Evolutionary conservation across 2,329 filamentous ascomycete species (phyloP), one percentile per base, ranked within the genome.

Genomic region (Piedraia hortae): DNA sequence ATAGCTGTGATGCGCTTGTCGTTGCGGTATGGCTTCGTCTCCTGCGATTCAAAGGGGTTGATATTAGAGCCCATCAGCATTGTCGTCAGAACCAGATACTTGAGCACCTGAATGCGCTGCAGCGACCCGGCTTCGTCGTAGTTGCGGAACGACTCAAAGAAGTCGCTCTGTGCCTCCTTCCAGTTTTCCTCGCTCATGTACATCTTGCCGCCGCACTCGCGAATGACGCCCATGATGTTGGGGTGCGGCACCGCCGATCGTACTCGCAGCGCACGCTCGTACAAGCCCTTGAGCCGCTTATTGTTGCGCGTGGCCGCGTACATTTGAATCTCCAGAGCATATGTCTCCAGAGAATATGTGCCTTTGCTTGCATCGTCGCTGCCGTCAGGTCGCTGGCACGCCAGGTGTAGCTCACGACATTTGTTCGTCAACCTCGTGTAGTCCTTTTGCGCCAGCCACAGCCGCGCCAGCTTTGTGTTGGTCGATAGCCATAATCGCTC

Each of bases 141-240:
- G 51, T 91, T 93, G 26, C 80, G 73, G 54, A 97, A 97, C 1
- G 82, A 89, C 45, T 97, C 85, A 46, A 91, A 91, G 47, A 97
- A 97, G 51, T 93, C 85, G 36, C 68, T 82, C 48, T 93, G 80
- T 1, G 85, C 85, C 39, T 80, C 75, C 44, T 85, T 77, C 85
- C 85, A 97, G 44, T 93, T 93, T 51, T 93, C 85, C 55, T 97
- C 85, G 45, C 74, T 85, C 85, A 97, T 93, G 52, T 93, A 80
- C 85, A 97, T 97, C 56, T 97, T 97, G 36, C 85, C 85, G 38
- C 85, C 85, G 43, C 85, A 97, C 51, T 97, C 85, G 24, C 82
- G 71, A 41, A 97, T 97, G 44, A 97, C 82, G 22, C 85, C 85
- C 77, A 93, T 91, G 44, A 97, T 90, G 50, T 90, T 89, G 27